These are phyloP conservation scores for Mimosa bimucronata DNA, from an alignment of 306 rosid species.

Conservation along the genomic window DNA sequence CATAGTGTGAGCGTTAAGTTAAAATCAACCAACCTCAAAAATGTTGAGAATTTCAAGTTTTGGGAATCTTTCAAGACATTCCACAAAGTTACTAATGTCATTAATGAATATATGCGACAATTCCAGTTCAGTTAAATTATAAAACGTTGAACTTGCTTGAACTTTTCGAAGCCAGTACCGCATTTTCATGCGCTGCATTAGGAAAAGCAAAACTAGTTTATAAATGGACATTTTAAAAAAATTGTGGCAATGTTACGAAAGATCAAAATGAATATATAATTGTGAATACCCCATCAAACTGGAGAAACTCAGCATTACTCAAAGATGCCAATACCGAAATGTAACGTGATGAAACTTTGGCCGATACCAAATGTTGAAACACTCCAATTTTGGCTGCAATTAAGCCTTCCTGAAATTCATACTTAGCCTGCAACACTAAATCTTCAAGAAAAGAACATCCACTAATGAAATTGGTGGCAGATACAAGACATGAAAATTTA, in stretches of 20 bases:
- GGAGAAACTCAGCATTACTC: neutral
- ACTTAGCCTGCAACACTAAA: neutral
- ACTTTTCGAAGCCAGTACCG: too few species aligned
- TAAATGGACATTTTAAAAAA: neutral
- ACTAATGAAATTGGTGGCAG: neutral
- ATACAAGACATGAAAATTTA: neutral
- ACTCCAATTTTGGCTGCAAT: neutral
- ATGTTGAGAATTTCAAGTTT: neutral
- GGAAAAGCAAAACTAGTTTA: neutral
- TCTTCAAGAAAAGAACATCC: neutral
- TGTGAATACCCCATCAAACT: too few species aligned
- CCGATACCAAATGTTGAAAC: neutral
- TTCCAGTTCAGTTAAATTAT: neutral
- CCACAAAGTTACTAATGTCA: neutral
- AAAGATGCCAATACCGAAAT: neutral
- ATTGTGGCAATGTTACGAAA: neutral
- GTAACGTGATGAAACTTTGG: neutral
- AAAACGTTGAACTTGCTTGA: neutral
- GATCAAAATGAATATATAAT: too few species aligned
- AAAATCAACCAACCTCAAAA: neutral
- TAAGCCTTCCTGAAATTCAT: too few species aligned
- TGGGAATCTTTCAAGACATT: neutral
- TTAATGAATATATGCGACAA: neutral
- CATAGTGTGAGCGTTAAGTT: neutral
- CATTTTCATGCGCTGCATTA: too few species aligned